Evolutionary conservation across 129 eudicot species (phyloP), one percentile per base, ranked within the genome.

Genomic region (Erigeron canadensis): DNA sequence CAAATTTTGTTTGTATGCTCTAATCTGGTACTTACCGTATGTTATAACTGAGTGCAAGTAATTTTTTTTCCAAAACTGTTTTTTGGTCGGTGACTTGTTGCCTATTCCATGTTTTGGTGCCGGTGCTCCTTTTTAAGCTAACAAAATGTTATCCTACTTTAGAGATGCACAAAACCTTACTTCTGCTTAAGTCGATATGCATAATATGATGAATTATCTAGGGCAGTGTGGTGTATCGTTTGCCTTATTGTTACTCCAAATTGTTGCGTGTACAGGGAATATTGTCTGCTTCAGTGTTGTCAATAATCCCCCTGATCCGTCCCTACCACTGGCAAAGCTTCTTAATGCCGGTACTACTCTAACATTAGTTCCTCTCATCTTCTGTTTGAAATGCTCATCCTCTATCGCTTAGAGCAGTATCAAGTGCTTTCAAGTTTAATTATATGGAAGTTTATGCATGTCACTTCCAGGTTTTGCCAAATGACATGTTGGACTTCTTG

Each of bases 271-370:
- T 75, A 79, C 89, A 95, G 99, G 99, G 99, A 68, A 74, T 95
- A 59, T 83, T 95, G 77, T 90, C 95, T 74, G 97, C 97, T 65
- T 67, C 79, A 61, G 97, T 95, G 72, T 65, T 95, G 84, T 84
- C 99, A 47, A 77, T 86, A 65, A 86, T 95, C 70, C 99, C 99
- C 58, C 80, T 95, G 76, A 86, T 95, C 58, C 99, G 99, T 44
- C 99, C 99, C 69, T 95, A 90, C 67, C 97, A 85, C 75, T 95
- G 99, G 99, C 99, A 95, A 75, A 95, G 99, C 83, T 76, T 88
- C 68, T 80, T 95, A 73, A 90, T 95, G 99, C 99, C 99, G 82
- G 99, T 95, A 95, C 17, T 54, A 54, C 79, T 48, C 7, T 22
- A 51, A 58, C 11, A 34, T 18, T 42, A 54, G 37, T 47, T 64